Conservation (phyloP, 1,139 yeast genomes). For the Arxiozyma bovina region DNA sequence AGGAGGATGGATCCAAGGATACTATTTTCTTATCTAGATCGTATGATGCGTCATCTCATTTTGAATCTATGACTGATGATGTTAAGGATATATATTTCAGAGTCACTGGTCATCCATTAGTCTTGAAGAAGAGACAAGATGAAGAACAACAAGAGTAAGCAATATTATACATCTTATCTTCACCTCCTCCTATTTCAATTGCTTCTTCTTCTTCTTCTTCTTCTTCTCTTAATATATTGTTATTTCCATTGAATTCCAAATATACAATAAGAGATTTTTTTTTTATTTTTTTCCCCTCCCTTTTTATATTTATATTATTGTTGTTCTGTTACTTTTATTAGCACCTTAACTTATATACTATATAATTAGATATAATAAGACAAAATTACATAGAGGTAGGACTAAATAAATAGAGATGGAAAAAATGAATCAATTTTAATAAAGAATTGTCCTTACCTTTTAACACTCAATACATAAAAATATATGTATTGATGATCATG, state of each 20-base stretch:
- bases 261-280: too few species aligned
- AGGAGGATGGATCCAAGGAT: constrained; percentile 70
- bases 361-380: too few species aligned
- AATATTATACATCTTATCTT: background rate
- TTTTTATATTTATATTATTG: too few species aligned
- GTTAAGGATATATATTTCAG: constrained; percentile 89
- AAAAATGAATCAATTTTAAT: too few species aligned
- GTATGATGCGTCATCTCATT: constrained; percentile 91
- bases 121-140: constrained; percentile 61
- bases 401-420: too few species aligned
- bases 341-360: too few species aligned
- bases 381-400: too few species aligned
- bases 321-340: too few species aligned
- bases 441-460: too few species aligned
- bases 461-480: too few species aligned
- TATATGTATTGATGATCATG: too few species aligned
- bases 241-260: background rate
- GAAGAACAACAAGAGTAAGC: background rate
- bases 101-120: constrained; percentile 86
- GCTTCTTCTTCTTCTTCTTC: background rate
- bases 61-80: constrained; percentile 93
- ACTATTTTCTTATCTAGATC: constrained; percentile 78
- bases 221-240: background rate
- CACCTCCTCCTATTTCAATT: background rate
- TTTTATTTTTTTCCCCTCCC: background rate